phyloP scores from a whole-genome alignment of 306 rosid genomes.

The Pyrus pyrifolia region DNA sequence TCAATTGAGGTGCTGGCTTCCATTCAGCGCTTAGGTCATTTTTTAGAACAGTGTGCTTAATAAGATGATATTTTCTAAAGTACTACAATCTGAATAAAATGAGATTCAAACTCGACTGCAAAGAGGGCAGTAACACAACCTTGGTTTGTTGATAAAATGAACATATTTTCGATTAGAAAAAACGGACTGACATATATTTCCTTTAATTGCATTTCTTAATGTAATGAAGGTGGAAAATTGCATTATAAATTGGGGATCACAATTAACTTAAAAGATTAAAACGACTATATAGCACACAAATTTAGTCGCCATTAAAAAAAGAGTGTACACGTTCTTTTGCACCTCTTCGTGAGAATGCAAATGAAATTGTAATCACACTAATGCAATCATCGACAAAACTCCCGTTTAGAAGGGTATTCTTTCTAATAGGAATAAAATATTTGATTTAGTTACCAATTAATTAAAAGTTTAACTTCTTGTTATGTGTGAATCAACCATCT shows the following conservation, averaged over 20 bases:
- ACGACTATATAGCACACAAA: not conserved
- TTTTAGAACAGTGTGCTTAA: no score
- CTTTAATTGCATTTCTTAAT: no score
- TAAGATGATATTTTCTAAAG: no score
- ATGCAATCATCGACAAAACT: not conserved
- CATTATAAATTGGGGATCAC: not conserved
- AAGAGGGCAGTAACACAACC: no score
- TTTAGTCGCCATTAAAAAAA: not conserved
- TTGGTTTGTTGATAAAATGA: no score
- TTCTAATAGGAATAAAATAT: not conserved
- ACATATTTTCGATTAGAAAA: no score
- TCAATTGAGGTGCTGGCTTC: no score
- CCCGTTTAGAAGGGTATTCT: not conserved
- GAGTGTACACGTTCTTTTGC: accelerated
- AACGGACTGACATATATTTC: no score
- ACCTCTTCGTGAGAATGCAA: not conserved
- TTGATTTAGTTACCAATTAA: not conserved
- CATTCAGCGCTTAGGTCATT: no score
- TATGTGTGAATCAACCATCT: not conserved
- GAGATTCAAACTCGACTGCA: no score
- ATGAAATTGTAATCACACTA: not conserved
- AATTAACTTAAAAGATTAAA: not conserved
- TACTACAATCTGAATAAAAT: no score
- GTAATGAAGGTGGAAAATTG: no score
- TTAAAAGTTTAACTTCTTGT: not conserved